Base-by-base conservation (phyloP, 768 basidiomycete species). In the Mycena venus region DNA sequence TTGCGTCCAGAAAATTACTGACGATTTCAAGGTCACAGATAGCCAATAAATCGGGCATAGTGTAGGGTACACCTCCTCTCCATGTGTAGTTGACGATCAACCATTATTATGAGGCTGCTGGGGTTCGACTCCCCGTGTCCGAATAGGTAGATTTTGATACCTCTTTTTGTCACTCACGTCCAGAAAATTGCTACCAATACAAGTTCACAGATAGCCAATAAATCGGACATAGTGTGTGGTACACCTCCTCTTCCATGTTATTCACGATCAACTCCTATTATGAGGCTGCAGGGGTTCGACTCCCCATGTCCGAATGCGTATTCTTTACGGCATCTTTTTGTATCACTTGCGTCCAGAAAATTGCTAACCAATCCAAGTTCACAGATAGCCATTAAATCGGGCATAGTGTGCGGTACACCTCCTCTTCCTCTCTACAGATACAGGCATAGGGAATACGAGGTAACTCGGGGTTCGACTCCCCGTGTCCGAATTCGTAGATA, bases 401-500 rank as follows among this genome's bases (percentile, higher is more conserved):
- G 32, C 29, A 61, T 47, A 29, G 42, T 47, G 42, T 42, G 42
- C 25, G 60, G 38, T 61, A 65, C 63, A 51, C 49, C 11, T 44
- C 63, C 63, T 65, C 63, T 64, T 21, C 36, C 12, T 60, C 7
- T 32, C 11, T 11, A 32, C 36, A 12, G 11, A 3, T 14, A 5
- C 11, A 34, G 21, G 19, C 4, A 23, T 4, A 11, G 14, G n/a
- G 4, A 31, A 8, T 36, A 6, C 32, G 58, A 59, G 36, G 58
- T 34, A 36, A 34, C 17, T n/a, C 58, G 36, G 58, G 58, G 58
- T 59, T 63, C 61, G 42, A 66, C 47, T 66, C 64, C 64, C 64
- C 25, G 65, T 42, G 36, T 66, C 65, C 25, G 36, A 40, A 29
- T 34, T 11, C 3, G n/a, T n/a, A n/a, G n/a, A n/a, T n/a, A n/a